These are phyloP conservation scores for Alternaria sp. DNA, from an alignment of 2,329 filamentous ascomycete genomes.

Conservation along the genomic window DNA sequence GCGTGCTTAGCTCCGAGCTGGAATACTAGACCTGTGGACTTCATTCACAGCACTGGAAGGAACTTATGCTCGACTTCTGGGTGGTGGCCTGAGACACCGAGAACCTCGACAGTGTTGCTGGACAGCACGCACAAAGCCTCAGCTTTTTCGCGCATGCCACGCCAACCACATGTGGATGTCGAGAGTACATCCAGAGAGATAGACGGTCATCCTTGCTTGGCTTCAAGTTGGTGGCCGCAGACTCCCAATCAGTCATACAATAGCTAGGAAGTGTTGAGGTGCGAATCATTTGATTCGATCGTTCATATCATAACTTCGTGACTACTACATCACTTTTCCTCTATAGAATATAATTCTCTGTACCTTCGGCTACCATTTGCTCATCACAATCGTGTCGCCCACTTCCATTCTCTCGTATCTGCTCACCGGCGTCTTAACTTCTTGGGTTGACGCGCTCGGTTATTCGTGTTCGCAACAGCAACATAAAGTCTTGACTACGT, in stretches of 20 bases:
- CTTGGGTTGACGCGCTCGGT: background rate
- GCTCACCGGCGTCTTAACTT: background rate
- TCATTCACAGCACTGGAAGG: constrained; percentile 28
- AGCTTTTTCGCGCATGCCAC: constrained; percentile 9
- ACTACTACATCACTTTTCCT: background rate
- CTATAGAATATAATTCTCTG: background rate
- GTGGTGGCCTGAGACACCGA: constrained; percentile 27
- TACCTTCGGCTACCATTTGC: background rate
- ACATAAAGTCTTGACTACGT: background rate
- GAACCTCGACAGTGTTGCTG: constrained; percentile 5
- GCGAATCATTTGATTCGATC: background rate
- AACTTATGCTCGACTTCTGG: constrained; percentile 35
- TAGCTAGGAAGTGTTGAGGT: background rate
- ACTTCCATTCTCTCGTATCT: background rate
- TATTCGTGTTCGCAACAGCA: background rate
- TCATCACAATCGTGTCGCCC: background rate
- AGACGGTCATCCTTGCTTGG: constrained; percentile 15
- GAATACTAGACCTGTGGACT: constrained; percentile 17
- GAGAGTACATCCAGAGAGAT: background rate
- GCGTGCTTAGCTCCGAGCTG: constrained; percentile 9
- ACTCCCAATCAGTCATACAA: constrained; percentile 6
- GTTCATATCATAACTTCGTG: background rate
- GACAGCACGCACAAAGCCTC: constrained; percentile 19
- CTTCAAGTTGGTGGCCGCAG: constrained; percentile 28
- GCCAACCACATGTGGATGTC: background rate